Percentiles rank a stretch among this genome's conserved stretches.
Conservation (phyloP, 257 asterid species). For the Vinca minor region DNA sequence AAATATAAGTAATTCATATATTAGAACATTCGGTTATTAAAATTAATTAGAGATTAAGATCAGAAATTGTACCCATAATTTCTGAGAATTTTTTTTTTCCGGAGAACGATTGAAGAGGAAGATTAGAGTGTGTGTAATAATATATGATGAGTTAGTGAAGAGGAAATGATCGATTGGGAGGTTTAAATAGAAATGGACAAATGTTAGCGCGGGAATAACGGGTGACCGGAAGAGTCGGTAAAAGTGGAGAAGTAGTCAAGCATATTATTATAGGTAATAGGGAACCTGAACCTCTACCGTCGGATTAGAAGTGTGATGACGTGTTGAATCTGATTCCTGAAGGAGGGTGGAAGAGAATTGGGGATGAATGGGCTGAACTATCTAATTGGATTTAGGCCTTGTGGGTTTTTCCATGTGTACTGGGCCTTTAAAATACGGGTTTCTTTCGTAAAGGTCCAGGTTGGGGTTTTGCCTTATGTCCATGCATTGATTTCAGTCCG, state of each 20-base stretch:
- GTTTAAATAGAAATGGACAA: background rate
- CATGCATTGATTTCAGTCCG: too few species aligned
- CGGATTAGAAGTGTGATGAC: too few species aligned
- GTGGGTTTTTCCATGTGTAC: too few species aligned
- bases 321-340: too few species aligned
- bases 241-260: background rate
- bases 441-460: too few species aligned
- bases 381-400: too few species aligned
- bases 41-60: background rate
- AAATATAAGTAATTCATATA: background rate
- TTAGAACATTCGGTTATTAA: background rate
- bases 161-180: background rate
- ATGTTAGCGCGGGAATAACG: background rate
- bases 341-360: too few species aligned
- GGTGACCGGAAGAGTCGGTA: background rate
- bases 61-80: slow-evolving; percentile 4
- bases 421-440: too few species aligned
- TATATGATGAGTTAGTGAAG: background rate
- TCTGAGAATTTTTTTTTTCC: background rate
- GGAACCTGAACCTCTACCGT: background rate
- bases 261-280: too few species aligned
- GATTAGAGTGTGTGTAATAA: background rate
- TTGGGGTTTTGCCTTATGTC: too few species aligned
- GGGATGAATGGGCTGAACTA: too few species aligned
- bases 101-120: background rate